These are phyloP conservation scores for Colletotrichum sp. DNA, from an alignment of 2,329 filamentous ascomycete genomes.

Conservation along the genomic window DNA sequence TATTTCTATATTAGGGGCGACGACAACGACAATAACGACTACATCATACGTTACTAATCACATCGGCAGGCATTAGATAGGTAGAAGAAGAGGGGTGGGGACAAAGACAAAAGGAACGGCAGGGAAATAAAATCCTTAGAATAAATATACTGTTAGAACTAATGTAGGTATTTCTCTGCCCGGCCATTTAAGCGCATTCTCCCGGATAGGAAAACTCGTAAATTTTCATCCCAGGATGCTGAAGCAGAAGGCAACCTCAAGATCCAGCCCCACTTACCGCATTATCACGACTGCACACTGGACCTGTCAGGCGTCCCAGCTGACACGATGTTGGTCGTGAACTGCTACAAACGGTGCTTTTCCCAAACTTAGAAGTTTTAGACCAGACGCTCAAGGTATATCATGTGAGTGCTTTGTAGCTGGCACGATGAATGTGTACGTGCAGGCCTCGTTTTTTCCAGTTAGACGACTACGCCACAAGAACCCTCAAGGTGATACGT, in stretches of 20 bases:
- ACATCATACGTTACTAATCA: too few species aligned
- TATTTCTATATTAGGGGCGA: too few species aligned
- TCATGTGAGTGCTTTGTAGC: neutral
- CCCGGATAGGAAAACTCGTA: neutral
- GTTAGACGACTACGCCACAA: neutral
- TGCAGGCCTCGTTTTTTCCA: neutral
- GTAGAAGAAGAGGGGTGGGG: too few species aligned
- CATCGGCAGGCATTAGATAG: too few species aligned
- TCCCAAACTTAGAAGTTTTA: neutral
- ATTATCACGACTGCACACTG: neutral
- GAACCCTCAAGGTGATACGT: neutral
- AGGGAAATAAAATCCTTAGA: too few species aligned
- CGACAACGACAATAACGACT: too few species aligned
- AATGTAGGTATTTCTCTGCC: accelerated
- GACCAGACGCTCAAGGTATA: neutral
- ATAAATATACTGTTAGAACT: too few species aligned
- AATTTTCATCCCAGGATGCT: neutral
- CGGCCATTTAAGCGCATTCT: neutral
- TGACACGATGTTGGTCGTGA: neutral
- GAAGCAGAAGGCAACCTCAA: neutral
- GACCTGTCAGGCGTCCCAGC: neutral
- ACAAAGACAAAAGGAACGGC: too few species aligned
- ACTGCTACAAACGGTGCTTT: neutral
- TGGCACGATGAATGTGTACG: neutral
- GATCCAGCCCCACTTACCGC: neutral